Evolutionary conservation across 441 rosid species (phyloP), one percentile per base, ranked within the genome.

Genomic region (Metrosideros polymorpha): DNA sequence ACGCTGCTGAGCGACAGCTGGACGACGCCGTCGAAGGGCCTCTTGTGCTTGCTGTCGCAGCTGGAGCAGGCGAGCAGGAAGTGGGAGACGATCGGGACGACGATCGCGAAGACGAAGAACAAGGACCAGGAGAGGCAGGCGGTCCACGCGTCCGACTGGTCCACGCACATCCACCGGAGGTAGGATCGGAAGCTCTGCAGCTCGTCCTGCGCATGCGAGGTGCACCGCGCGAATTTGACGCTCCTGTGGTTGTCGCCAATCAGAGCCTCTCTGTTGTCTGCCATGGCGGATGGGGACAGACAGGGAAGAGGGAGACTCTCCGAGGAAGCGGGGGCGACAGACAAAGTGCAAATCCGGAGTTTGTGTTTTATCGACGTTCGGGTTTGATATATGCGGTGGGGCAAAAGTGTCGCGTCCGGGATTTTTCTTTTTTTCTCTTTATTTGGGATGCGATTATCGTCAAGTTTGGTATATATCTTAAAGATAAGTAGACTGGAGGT

Each of bases 121-220:
- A 96, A 45, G 43, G 90, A 89, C 99, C 99, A 96, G 1, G 99
- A 96, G 22, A 96, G 91, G 85, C 90, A 87, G 14, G 95, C 87
- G 25, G 89, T 86, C 94, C 93, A 90, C 2, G 84, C 49, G 85
- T 61, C 91, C 4, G 99, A 94, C 91, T 97, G 99, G 86, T 96
- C 99, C 8, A 97, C 96, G 85, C 96, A 95, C 96, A 97, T 94
- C 98, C 97, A 95, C 88, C 92, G 89, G 3, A 97, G 94, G 59
- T 93, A 96, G 30, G 94, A 92, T 53, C 99, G 90, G 88, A 96
- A 97, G 88, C 95, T 93, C 0, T 89, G 91, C 13, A 97, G 91
- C 91, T 97, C 99, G 91, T 97, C 99, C 71, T 92, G 92, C 1
- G 95, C 93, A 84, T 96, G 90, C 0, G 98, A 96, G 8, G 76